Base-by-base conservation (phyloP, 164 flowering plant genomes). In the Nymphaea thermarum region DNA sequence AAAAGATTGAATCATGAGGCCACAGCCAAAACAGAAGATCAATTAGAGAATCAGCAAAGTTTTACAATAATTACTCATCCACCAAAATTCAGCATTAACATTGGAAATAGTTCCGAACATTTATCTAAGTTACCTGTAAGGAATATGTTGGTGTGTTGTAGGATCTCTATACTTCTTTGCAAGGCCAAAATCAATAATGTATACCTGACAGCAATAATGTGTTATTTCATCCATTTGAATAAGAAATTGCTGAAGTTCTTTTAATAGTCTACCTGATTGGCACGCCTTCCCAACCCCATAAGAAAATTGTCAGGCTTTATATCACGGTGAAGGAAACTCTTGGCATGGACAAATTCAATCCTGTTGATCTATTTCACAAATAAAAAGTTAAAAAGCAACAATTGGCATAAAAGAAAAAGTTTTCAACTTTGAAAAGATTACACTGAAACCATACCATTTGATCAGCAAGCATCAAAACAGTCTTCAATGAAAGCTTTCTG, bases 391-490 rank as follows among this genome's bases (percentile, higher is more conserved):
- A n/a, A n/a, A 61, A n/a, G 8, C 64, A 61, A 61, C 36, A 25
- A 61, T 61, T 17, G n/a, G 15, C 62, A 3, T 64, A 42, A 55
- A 18, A 57, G 42, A 3, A 60, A 7, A 70, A 3, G 61, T 47
- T 7, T 4, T 12, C 3, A 2, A 2, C 55, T 25, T 47, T 47
- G 11, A 47, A 47, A 47, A 47, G 55, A 47, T 47, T 16, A 43
- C 10, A 10, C 44, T 63, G 43, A 60, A 62, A 44, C 60, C 64
- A 45, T 67, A 87, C 97, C 97, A 91, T 91, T 76, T 91, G 97
- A 79, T 91, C 97, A 1, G 97, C 97, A 66, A 91, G 90, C 97
- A 91, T 91, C 64, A 91, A 89, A 74, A 88, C 97, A 42, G 97
- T 72, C 81, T 91, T 91, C 76, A 91, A 71, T 18, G 95, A 87